Evolutionary conservation across 495 filamentous ascomycete genomes (phyloP), one percentile per base, ranked within the genome.

Genomic region (Penicillium pulvis): DNA sequence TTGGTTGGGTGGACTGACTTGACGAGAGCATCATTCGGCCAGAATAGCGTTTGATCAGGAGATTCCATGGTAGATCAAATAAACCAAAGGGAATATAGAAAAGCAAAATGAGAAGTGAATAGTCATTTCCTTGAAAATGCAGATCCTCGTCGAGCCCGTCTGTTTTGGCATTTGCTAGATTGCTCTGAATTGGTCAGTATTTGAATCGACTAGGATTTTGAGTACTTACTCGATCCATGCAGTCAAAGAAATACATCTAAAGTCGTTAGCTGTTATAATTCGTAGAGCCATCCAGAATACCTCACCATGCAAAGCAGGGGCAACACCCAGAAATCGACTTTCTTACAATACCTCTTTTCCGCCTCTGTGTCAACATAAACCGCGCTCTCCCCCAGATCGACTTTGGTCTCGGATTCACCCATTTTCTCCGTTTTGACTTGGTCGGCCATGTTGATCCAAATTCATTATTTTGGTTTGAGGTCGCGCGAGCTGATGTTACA

Each of bases 41-140:
- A 72, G 36, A 43, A 78, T 85, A 66, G 64, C 83, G 68, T 79
- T 87, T 79, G 81, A 87, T 56, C 76, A 84, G 20, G 80, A 68
- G 71, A 85, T 85, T 56, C 81, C 86, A 67, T 83, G 59, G 33
- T 75, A 82, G 81, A 30, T 84, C 83, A 49, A 78, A 85, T 6
- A 90, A 62, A n/a, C 88, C 85, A 58, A 89, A 90, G 12, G 87
- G 88, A 19, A 90, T 79, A 66, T 87, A 90, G 74, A 91, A 90
- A 36, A 90, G 81, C n/a, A 80, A 74, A 39, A 90, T 70, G 7
- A 89, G 78, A 20, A 83, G 78, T 56, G 89, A 90, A 66, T 90
- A 90, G 53, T 90, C 82, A 55, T 84, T 82, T 6, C 74, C 68
- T 36, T 76, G 67, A 61, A 91, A 81, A 31, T 78, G 58, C 31